Conservation (phyloP, 1,284 basidiomycete genomes). For the Abortiporus biennis region DNA sequence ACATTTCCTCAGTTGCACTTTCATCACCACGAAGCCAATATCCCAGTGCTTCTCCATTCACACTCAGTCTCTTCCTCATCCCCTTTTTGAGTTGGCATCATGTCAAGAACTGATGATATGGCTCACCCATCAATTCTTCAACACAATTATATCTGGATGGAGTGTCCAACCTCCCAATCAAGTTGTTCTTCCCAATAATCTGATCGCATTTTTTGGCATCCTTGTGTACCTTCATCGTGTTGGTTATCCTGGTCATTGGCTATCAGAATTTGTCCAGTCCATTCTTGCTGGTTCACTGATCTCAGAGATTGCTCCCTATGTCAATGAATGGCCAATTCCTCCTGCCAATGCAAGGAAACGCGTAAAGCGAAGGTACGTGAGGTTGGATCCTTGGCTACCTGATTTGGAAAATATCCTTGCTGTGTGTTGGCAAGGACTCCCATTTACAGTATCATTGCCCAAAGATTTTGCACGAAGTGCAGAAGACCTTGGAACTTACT, state of each 20-base stretch:
- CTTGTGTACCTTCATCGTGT: conserved; percentile 27
- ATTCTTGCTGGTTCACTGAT: conserved; percentile 19
- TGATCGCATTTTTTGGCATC: conserved; percentile 27
- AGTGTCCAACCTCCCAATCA: conserved; percentile 19
- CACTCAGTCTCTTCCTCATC: too few relatives aligned
- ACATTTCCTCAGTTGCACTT: background rate
- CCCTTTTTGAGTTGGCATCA: conserved; percentile 16
- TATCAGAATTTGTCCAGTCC: conserved; percentile 23
- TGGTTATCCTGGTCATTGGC: conserved; percentile 27
- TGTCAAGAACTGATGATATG: conserved; percentile 24
- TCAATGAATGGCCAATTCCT: conserved; percentile 21
- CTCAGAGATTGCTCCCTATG: conserved; percentile 7
- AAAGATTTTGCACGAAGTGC: conserved; percentile 12
- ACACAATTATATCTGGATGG: conserved; percentile 22
- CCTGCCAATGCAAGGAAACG: conserved; percentile 14
- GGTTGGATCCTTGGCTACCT: conserved; percentile 21
- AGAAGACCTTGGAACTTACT: conserved; percentile 23
- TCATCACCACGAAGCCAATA: background rate
- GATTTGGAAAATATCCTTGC: conserved; percentile 25
- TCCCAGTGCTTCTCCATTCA: background rate
- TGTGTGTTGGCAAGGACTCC: conserved; percentile 16
- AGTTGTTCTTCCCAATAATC: conserved; percentile 29
- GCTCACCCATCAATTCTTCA: conserved; percentile 29
- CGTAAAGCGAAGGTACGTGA: conserved; percentile 15
- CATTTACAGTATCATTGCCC: conserved; percentile 22